phyloP scores from a whole-genome alignment of 768 basidiomycete genomes.

The Trametes coccinea region DNA sequence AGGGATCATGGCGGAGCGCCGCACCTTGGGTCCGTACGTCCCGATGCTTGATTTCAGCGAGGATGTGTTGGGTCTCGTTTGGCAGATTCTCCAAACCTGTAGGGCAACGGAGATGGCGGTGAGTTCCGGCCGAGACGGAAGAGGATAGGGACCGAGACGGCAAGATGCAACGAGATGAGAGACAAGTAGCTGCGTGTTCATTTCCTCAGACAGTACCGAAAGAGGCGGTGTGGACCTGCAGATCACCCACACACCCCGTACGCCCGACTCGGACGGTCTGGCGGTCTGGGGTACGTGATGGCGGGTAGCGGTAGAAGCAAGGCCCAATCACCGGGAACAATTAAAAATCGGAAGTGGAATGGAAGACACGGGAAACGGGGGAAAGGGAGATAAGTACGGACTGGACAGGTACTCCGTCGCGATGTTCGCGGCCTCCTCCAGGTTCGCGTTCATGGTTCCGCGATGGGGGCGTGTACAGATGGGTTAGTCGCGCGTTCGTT shows the following conservation, averaged over 20 bases:
- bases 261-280: too few relatives aligned
- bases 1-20: neutral
- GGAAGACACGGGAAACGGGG: neutral
- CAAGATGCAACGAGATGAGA: neutral
- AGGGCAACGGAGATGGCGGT: neutral
- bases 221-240: neutral
- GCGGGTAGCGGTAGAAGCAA: neutral
- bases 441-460: slow-evolving; percentile 29
- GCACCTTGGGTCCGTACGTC: slow-evolving; percentile 45
- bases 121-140: neutral
- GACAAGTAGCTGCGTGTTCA: neutral
- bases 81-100: slow-evolving; percentile 53
- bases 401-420: slow-evolving; percentile 52
- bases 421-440: slow-evolving; percentile 51
- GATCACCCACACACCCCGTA: neutral
- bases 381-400: slow-evolving; percentile 28
- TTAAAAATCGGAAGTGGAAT: neutral
- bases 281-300: neutral
- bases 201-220: neutral
- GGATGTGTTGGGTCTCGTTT: slow-evolving; percentile 46
- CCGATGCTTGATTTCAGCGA: slow-evolving; percentile 49
- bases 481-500: neutral
- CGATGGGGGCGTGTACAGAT: neutral
- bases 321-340: neutral
- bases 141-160: neutral